Evolutionary conservation across 108 stramenopile species (phyloP), one percentile per base, ranked within the genome.

Genomic region (Bacterosira constricta): DNA sequence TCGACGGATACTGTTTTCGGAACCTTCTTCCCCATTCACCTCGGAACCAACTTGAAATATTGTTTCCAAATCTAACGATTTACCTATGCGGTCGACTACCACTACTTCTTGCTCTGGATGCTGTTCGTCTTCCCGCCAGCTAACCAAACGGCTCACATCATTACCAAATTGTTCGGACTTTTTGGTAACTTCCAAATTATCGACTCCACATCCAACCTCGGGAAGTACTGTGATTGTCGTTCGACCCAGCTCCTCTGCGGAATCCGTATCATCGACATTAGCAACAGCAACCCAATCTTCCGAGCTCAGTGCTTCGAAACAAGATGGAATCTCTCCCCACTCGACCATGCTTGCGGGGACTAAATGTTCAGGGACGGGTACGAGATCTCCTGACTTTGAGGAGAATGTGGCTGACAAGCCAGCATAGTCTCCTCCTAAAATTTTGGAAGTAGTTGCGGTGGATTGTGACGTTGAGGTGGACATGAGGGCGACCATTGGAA

Each of bases 181-280:
- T 51, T 80, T 86, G 15, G 73, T 70, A 12, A 85, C 83, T 38
- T 93, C 91, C 31, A 90, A 44, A 66, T 93, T 93, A 52, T 93
- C 91, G 25, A 93, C 69, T 0, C 80, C 84, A 73, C 91, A 93
- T 11, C 91, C 91, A 0, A 87, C 88, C 27, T 80, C 89, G 6
- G 91, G 91, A 10, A 90, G 56, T 7, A 90, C 79, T 2, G 75
- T 85, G 25, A 88, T 61, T 1, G 76, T 83, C 15, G 63, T 83
- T 11, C 90, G 73, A 29, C 59, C 63, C 45, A 83, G 66, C 8
- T 18, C n/a, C 17, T 29, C 29, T n/a, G 10, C 4, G 10, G 37
- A n/a, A 7, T 18, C 17, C 13, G 7, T 7, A 34, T 39, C 42
- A 0, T 58, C 61, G 9, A 69, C 62, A 52, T 26, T 32, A 7